These are phyloP conservation scores for Rosa lucieae DNA, from an alignment of 306 rosid genomes.

Conservation along the genomic window DNA sequence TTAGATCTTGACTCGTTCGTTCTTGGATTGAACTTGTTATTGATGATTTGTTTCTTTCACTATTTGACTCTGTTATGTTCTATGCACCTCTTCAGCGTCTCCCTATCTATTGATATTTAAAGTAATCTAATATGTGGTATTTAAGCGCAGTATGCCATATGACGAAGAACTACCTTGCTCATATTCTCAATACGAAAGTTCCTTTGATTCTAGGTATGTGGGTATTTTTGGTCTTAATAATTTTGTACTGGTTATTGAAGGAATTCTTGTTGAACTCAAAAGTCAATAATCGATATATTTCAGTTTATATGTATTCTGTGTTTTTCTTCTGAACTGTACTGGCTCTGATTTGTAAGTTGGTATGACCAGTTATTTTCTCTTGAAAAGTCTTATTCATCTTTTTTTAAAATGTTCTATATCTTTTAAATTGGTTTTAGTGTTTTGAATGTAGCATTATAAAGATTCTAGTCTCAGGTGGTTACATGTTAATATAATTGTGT, in stretches of 20 bases:
- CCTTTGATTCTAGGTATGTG: slow-evolving; percentile 89
- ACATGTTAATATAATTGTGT: slow-evolving; percentile 6
- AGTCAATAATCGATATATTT: not conserved
- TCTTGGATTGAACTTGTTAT: not conserved
- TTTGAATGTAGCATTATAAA: slow-evolving; percentile 7
- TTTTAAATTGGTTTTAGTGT: not conserved
- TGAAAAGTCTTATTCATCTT: not conserved
- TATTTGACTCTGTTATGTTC: not conserved
- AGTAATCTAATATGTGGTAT: slow-evolving; percentile 5
- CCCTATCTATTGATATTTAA: too few relatives aligned
- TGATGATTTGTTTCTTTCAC: not conserved
- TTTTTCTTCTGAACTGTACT: not conserved
- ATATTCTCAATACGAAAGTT: slow-evolving; percentile 67
- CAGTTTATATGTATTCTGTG: slow-evolving; percentile 9
- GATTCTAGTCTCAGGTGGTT: not conserved
- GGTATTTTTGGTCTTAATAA: not conserved
- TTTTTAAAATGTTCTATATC: not conserved
- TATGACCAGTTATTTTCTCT: not conserved
- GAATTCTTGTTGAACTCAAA: not conserved
- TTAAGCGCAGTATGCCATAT: slow-evolving; percentile 73
- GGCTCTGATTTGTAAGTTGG: not conserved
- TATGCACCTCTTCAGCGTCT: not conserved
- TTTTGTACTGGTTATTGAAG: not conserved
- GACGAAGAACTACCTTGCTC: slow-evolving; percentile 84
- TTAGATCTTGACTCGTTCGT: not conserved